Conservation (phyloP, 73 alveolate species). For the Tetrahymena malaccensis region DNA sequence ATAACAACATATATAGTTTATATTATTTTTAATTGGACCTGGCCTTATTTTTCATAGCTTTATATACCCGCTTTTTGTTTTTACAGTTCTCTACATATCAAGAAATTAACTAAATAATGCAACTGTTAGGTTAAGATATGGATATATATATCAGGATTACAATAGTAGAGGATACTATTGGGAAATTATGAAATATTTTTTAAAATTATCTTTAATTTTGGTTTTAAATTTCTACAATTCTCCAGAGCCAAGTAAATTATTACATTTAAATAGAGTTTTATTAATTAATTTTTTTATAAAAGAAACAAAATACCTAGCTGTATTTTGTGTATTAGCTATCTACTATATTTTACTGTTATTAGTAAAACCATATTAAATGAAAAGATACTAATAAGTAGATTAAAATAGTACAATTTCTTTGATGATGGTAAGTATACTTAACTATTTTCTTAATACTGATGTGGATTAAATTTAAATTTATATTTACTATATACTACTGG, state of each 20-base stretch:
- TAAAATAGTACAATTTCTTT: not conserved
- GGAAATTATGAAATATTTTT: not conserved
- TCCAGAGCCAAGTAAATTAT: not conserved
- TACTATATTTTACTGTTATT: not conserved
- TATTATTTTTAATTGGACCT: not conserved
- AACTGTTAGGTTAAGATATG: not conserved
- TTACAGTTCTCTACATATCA: not conserved
- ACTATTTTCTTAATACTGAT: not conserved
- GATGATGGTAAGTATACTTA: not conserved
- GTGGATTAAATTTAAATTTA: not conserved
- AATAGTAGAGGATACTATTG: not conserved
- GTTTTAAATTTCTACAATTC: not conserved
- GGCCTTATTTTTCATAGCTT: not conserved
- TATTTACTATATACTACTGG: not conserved
- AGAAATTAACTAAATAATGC: not conserved
- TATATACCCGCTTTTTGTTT: not conserved
- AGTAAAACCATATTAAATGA: not conserved
- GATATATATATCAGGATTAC: not conserved
- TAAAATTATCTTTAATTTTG: not conserved
- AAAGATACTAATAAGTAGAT: not conserved
- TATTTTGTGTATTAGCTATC: not conserved
- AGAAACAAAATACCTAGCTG: not conserved
- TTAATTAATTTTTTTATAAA: not conserved
- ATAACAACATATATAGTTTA: not conserved
- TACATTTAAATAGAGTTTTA: not conserved